Evolutionary conservation across 2,329 filamentous ascomycete species (phyloP).

Genomic region (Talaromyces funiculosus): DNA sequence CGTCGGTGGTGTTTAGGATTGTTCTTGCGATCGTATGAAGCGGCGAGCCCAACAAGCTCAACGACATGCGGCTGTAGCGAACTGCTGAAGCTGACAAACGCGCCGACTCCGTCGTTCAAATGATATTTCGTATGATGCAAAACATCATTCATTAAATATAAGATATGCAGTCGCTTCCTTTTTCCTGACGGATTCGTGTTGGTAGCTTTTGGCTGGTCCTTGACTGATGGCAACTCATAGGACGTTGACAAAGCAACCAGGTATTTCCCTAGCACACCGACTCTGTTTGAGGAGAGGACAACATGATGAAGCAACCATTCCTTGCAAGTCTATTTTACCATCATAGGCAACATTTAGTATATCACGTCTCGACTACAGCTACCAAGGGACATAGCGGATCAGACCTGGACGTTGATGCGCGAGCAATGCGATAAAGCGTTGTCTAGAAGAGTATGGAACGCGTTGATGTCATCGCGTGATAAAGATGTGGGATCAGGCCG

Average conservation of each 20-base stretch:
- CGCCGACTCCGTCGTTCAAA: slow-evolving; percentile 35
- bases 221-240: slow-evolving; percentile 33
- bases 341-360: slow-evolving; percentile 31
- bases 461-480: slow-evolving; percentile 62
- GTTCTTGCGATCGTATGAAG: slow-evolving; percentile 48
- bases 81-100: slow-evolving; percentile 47
- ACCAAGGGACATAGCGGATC: slow-evolving; percentile 38
- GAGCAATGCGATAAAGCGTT: slow-evolving; percentile 65
- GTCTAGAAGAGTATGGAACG: slow-evolving; percentile 63
- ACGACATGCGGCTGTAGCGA: slow-evolving; percentile 56
- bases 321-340: slow-evolving; percentile 68
- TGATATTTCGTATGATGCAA: slow-evolving; percentile 62
- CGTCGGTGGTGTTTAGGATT: slow-evolving; percentile 63
- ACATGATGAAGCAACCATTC: slow-evolving; percentile 73
- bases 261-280: slow-evolving; percentile 67
- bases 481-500: slow-evolving; percentile 67
- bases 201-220: slow-evolving; percentile 16
- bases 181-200: slow-evolving; percentile 49
- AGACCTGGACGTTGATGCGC: slow-evolving; percentile 82
- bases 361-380: slow-evolving; percentile 19
- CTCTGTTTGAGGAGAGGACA: slow-evolving; percentile 60
- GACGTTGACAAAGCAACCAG: slow-evolving; percentile 63
- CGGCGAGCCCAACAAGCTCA: slow-evolving; percentile 56
- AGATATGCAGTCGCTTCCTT: slow-evolving; percentile 65
- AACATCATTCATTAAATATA: slow-evolving; percentile 74